Percentiles rank a stretch among this genome's conserved stretches.
These are phyloP conservation scores for Epichloe bromicola DNA, from an alignment of 2,329 filamentous ascomycete genomes.

Conservation along the genomic window DNA sequence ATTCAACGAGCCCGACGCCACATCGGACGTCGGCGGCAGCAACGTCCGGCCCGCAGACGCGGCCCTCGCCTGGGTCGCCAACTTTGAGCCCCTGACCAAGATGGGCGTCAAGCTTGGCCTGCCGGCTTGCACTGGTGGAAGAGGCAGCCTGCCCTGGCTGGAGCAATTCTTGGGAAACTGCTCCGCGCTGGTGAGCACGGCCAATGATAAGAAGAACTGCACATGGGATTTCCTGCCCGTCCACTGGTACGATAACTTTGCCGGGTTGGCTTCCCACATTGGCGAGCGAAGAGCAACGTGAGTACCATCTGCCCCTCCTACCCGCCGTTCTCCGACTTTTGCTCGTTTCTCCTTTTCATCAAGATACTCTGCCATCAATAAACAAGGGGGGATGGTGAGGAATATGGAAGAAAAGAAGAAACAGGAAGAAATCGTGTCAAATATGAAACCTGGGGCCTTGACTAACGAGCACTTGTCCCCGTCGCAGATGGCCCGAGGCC, in stretches of 20 bases:
- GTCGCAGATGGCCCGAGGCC: slow-evolving; percentile 42
- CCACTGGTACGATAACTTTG: slow-evolving; percentile 59
- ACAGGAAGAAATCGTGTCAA: not conserved
- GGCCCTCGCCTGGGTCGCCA: slow-evolving; percentile 54
- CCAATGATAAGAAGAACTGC: slow-evolving; percentile 33
- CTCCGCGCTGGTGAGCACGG: slow-evolving; percentile 39
- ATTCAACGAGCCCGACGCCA: slow-evolving; percentile 69
- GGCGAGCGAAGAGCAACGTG: slow-evolving; percentile 33
- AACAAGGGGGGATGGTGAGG: too few species aligned
- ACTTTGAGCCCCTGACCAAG: slow-evolving; percentile 55
- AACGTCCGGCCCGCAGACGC: slow-evolving; percentile 45
- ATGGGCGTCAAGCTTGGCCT: slow-evolving; percentile 56
- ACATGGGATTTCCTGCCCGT: slow-evolving; percentile 51
- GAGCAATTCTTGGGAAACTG: slow-evolving; percentile 51
- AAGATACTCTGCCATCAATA: too few species aligned
- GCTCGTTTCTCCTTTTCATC: not conserved
- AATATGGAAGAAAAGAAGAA: too few species aligned
- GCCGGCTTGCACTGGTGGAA: slow-evolving; percentile 54
- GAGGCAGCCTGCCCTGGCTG: slow-evolving; percentile 52
- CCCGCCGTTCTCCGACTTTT: not conserved
- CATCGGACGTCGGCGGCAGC: slow-evolving; percentile 43
- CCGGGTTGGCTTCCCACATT: slow-evolving; percentile 52
- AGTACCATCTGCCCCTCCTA: slow-evolving; percentile 7
- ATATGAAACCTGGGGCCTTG: too few species aligned
- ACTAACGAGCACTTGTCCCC: not conserved